phyloP scores from a whole-genome alignment of 2,329 filamentous ascomycete genomes.

The Colletotrichum endophyticum region DNA sequence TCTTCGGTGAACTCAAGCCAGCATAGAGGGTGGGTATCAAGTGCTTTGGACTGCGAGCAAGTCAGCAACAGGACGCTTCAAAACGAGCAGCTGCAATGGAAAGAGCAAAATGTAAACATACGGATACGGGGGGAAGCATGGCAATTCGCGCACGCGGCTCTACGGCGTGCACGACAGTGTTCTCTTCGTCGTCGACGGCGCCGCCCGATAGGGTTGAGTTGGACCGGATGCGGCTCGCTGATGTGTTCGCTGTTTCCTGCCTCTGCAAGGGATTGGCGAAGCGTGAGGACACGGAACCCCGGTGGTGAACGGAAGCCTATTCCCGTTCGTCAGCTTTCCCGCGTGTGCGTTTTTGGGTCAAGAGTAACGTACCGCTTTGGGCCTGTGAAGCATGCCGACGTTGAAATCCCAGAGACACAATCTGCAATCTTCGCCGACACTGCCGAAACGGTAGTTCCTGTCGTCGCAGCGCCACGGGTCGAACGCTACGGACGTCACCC shows the following conservation, averaged over 20 bases:
- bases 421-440: slow-evolving; percentile 91
- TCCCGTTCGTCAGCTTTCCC: slow-evolving; percentile 7
- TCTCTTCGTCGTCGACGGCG: slow-evolving; percentile 50
- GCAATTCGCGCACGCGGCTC: slow-evolving; percentile 85
- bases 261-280: slow-evolving; percentile 54
- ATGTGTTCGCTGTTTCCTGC: slow-evolving; percentile 67
- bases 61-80: slow-evolving; percentile 10
- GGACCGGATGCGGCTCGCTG: slow-evolving; percentile 67
- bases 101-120: slow-evolving; percentile 37
- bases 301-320: slow-evolving; percentile 60
- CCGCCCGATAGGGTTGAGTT: slow-evolving; percentile 68
- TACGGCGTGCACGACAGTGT: slow-evolving; percentile 76
- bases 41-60: slow-evolving; percentile 69
- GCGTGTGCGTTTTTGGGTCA: not conserved
- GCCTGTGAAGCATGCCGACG: slow-evolving; percentile 92
- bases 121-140: slow-evolving; percentile 88
- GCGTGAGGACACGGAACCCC: slow-evolving; percentile 58
- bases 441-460: slow-evolving; percentile 93
- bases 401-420: slow-evolving; percentile 97
- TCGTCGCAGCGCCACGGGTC: slow-evolving; percentile 98
- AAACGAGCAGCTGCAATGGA: not conserved
- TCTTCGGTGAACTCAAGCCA: slow-evolving; percentile 96
- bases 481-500: slow-evolving; percentile 92
- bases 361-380: slow-evolving; percentile 72
- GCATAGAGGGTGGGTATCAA: slow-evolving; percentile 85